Percentiles rank a stretch among this genome's conserved stretches.
These are phyloP conservation scores for Cladosporium sp. DNA, from an alignment of 2,329 filamentous ascomycete species.

Conservation along the genomic window DNA sequence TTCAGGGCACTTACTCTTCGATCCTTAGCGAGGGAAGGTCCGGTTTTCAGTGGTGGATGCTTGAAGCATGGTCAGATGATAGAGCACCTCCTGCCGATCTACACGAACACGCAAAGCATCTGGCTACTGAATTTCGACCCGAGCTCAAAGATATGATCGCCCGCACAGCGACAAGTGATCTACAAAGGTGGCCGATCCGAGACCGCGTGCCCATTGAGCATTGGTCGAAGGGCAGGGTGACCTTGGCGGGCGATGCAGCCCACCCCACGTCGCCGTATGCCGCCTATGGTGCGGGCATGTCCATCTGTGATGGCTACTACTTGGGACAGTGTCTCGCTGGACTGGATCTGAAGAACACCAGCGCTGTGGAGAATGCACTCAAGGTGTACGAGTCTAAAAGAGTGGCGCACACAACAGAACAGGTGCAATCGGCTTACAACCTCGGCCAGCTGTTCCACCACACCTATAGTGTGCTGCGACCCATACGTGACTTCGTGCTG, in stretches of 20 bases:
- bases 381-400: neutral
- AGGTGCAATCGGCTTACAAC: conserved; percentile 1
- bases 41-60: conserved; percentile 11
- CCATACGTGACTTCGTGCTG: neutral
- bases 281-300: conserved; percentile 6
- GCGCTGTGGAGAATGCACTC: neutral
- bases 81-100: conserved; percentile 46
- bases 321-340: neutral
- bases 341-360: neutral
- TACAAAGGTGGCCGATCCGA: conserved; percentile 50
- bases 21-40: neutral
- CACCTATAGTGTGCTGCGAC: neutral
- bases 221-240: conserved; percentile 37
- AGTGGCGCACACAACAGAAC: neutral
- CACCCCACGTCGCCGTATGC: conserved; percentile 42
- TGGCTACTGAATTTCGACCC: conserved; percentile 39
- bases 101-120: conserved; percentile 45
- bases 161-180: conserved; percentile 40
- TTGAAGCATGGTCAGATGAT: conserved; percentile 45
- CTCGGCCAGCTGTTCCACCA: conserved; percentile 14
- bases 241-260: conserved; percentile 42
- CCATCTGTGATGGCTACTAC: conserved; percentile 3
- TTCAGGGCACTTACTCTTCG: conserved; percentile 1
- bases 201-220: conserved; percentile 45
- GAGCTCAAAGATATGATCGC: conserved; percentile 43